phyloP scores from a whole-genome alignment of 805 yeast species.

The Wickerhamomyces bovis region DNA sequence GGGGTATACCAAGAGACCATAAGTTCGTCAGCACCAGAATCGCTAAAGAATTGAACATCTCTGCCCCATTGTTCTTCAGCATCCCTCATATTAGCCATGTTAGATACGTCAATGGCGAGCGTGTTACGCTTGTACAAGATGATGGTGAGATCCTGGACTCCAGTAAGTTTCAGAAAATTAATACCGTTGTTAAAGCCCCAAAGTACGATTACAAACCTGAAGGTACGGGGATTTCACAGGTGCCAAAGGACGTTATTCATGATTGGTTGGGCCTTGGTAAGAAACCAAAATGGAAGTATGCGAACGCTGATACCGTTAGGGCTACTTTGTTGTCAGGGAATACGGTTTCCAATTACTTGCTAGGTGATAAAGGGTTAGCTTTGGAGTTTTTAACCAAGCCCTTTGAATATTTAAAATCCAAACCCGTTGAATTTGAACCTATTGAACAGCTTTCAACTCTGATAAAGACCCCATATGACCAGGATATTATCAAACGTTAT shows the following conservation, averaged over 20 bases:
- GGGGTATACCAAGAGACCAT: slow-evolving; percentile 3
- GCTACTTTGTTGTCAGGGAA: slow-evolving; percentile 7
- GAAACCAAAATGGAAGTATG: background rate
- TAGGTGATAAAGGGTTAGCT: slow-evolving; percentile 2
- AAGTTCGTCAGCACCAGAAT: slow-evolving; percentile 5
- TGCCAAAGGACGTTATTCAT: background rate
- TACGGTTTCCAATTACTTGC: background rate
- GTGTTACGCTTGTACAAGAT: slow-evolving; percentile 5
- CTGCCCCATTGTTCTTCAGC: slow-evolving; percentile 11
- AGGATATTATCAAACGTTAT: background rate
- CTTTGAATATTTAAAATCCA: background rate
- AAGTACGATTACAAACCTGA: background rate
- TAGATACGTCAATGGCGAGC: background rate
- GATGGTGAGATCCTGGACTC: slow-evolving; percentile 5
- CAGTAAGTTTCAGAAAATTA: background rate
- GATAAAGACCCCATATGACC: background rate
- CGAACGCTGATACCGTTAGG: slow-evolving; percentile 9
- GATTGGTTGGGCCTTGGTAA: background rate
- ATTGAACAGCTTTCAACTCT: background rate
- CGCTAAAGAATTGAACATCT: slow-evolving; percentile 1
- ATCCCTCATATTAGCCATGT: slow-evolving; percentile 12
- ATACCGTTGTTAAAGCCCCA: background rate
- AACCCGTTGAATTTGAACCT: background rate
- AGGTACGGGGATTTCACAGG: background rate
- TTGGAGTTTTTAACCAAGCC: slow-evolving; percentile 1